These are phyloP conservation scores for Helianthus tuberosus DNA, from an alignment of 129 eudicot species.

Conservation along the genomic window DNA sequence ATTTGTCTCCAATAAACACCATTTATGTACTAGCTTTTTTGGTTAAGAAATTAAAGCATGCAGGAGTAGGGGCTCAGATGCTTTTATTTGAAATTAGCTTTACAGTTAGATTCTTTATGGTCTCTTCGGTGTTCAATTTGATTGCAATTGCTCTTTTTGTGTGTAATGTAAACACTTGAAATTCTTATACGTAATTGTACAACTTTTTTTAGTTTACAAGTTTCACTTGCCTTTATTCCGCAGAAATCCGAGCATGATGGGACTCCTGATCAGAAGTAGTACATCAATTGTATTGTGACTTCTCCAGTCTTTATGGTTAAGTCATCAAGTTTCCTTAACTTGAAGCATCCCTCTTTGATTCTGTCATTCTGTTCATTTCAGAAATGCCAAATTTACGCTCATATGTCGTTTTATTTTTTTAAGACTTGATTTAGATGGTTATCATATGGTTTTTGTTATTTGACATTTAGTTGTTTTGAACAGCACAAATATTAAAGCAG, in stretches of 20 bases:
- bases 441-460: constrained; percentile 12
- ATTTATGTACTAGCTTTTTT: background rate
- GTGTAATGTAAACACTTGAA: background rate
- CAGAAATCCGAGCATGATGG: constrained; percentile 54
- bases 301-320: constrained; percentile 14
- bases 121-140: background rate
- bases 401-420: constrained; percentile 15
- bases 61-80: constrained; percentile 23
- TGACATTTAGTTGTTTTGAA: constrained; percentile 21
- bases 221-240: constrained; percentile 32
- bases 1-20: background rate
- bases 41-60: background rate
- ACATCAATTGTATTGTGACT: constrained; percentile 13
- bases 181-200: background rate
- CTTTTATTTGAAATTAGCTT: background rate
- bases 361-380: background rate
- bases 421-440: constrained; percentile 19
- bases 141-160: background rate
- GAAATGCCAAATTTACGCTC: background rate
- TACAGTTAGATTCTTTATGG: background rate
- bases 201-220: constrained; percentile 12
- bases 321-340: constrained; percentile 20
- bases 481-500: constrained; percentile 16
- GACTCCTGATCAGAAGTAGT: constrained; percentile 40
- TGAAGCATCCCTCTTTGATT: constrained; percentile 12